Percentiles rank a stretch among this genome's conserved stretches.
phyloP scores from a whole-genome alignment of 352 stramenopile species.

The Phytophthora brassicae region DNA sequence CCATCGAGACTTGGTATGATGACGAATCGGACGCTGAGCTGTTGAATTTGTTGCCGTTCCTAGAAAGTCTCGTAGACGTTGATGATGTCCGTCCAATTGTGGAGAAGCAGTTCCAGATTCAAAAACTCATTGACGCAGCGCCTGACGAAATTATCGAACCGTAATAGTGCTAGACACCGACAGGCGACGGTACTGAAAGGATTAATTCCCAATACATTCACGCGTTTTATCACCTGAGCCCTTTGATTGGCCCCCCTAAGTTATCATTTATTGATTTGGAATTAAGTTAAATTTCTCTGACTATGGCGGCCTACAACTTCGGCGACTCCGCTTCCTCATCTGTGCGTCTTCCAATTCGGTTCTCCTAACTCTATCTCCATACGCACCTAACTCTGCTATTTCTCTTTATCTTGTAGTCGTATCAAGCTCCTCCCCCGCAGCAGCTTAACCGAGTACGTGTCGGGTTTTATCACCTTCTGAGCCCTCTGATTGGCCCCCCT shows the following conservation, averaged over 20 bases:
- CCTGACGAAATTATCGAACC: slow-evolving; percentile 55
- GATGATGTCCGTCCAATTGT: slow-evolving; percentile 91
- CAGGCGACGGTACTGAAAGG: neutral
- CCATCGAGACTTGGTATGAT: slow-evolving; percentile 99
- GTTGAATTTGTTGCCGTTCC: slow-evolving; percentile 95
- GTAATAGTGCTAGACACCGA: slow-evolving; percentile 5
- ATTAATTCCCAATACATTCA: neutral
- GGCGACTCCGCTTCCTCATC: slow-evolving; percentile 25
- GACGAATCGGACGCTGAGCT: slow-evolving; percentile 96
- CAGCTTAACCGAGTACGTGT: slow-evolving; percentile 35
- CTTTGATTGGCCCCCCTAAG: slow-evolving; percentile 35
- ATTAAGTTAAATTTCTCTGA: too few relatives aligned
- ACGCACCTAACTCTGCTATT: neutral
- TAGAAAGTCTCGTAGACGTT: slow-evolving; percentile 86
- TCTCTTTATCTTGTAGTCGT: slow-evolving; percentile 15
- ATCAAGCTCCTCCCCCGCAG: slow-evolving; percentile 21
- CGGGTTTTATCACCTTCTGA: too few relatives aligned
- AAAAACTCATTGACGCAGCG: slow-evolving; percentile 86
- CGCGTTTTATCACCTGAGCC: too few relatives aligned
- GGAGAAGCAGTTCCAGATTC: slow-evolving; percentile 90
- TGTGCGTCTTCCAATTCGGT: slow-evolving; percentile 3
- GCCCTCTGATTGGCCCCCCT: slow-evolving; percentile 29
- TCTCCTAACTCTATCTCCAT: neutral
- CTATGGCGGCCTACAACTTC: slow-evolving; percentile 33
- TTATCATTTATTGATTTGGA: too few relatives aligned